Base-by-base conservation (phyloP, 129 eudicot genomes). In the sunflower (Helianthus annuus) region DNA sequence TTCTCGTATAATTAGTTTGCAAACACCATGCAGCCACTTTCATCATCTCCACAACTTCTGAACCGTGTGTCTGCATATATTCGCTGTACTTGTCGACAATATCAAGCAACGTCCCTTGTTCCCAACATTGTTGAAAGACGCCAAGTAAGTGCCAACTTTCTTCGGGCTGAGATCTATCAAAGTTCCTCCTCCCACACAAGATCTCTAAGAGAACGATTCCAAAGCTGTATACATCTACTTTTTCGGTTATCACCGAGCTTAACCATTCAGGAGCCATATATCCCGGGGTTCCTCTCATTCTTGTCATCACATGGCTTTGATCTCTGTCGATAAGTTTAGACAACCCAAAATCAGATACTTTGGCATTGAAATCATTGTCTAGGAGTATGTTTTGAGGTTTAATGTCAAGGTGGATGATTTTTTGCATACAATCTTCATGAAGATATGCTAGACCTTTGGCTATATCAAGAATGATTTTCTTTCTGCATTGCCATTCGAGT, bases 1-100 rank as follows among this genome's bases (percentile, higher is more conserved):
- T 19, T 56, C 10, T 56, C n/a, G 36, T 56, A 56, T 1, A 56
- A 56, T 56, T 32, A 24, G 27, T 19, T 22, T 56, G 62, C 11
- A 56, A 56, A 56, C 62, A 56, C 36, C 62, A 56, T 3, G 62
- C 9, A 56, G 36, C 62, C n/a, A 56, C 62, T 19, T 22, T 56
- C 36, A 56, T 56, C 36, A 56, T 56, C 36, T 56, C 36, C 36
- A 56, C 14, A 3, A 56, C 62, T 56, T 56, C 62, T 56, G 14
- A 19, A 22, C 62, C 36, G n/a, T 5, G 38, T 22, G 59, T 53
- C 59, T 53, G 59, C 59, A 16, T 42, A 42, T 42, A 11, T 42
- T 42, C 46, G 7, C 46, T 6, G 46, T 42, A 42, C 46, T 42
- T 42, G 46, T 42, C 10, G 10, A 42, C 10, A 7, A 42, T 42